Conservation (phyloP, 1,284 basidiomycete genomes). For the Polyporus tsugae region DNA sequence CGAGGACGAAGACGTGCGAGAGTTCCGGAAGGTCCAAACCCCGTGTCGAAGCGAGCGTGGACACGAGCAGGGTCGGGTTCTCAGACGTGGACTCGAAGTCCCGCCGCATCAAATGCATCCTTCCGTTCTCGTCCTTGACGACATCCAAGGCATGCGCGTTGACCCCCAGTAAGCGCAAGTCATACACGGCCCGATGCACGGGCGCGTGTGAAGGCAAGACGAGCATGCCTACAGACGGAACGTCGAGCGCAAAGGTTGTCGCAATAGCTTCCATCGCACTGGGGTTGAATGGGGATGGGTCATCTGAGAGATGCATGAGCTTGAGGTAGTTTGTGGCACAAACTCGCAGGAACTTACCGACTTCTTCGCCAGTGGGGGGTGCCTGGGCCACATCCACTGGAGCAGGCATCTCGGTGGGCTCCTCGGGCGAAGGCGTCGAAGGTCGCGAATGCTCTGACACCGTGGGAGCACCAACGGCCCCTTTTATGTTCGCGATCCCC, state of each 20-base stretch:
- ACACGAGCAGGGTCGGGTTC: slow-evolving; percentile 70
- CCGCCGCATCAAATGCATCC: slow-evolving; percentile 49
- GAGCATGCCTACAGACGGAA: slow-evolving; percentile 70
- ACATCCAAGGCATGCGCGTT: slow-evolving; percentile 71
- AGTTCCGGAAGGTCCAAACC: slow-evolving; percentile 77
- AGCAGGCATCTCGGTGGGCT: slow-evolving; percentile 12
- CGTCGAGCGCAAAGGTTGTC: slow-evolving; percentile 74
- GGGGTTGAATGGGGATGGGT: slow-evolving; percentile 57
- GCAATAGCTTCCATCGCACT: slow-evolving; percentile 72
- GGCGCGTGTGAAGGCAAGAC: slow-evolving; percentile 68
- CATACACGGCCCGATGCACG: slow-evolving; percentile 66
- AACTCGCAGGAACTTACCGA: slow-evolving; percentile 16
- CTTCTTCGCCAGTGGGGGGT: slow-evolving; percentile 15
- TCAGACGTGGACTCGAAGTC: slow-evolving; percentile 44
- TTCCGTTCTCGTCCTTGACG: slow-evolving; percentile 50
- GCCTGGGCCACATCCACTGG: slow-evolving; percentile 19
- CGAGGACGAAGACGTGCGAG: slow-evolving; percentile 78
- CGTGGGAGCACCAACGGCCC: neutral
- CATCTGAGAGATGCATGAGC: slow-evolving; percentile 46
- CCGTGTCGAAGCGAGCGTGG: slow-evolving; percentile 70
- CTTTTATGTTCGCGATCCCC: slow-evolving; percentile 55
- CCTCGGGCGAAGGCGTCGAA: slow-evolving; percentile 15
- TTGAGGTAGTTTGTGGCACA: slow-evolving; percentile 8
- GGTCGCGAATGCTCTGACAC: neutral
- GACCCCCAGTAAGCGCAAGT: slow-evolving; percentile 70